A percentile compares a stretch with the other conserved stretches of the same genome.
These are phyloP conservation scores for Hygrophorus pudorinus DNA, from an alignment of 768 basidiomycete species.

Conservation along the genomic window DNA sequence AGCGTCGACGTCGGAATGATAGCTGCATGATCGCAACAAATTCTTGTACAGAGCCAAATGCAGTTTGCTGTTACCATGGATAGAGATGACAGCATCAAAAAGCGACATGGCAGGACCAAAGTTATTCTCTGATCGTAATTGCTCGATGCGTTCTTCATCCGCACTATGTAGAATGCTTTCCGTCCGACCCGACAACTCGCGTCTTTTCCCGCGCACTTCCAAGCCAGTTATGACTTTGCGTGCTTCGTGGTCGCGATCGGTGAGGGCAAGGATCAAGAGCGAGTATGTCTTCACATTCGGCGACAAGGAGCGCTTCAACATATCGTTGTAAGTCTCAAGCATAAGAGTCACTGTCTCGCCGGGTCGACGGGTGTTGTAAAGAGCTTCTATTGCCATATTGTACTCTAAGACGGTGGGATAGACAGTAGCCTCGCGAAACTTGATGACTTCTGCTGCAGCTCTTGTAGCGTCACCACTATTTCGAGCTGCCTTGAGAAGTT, in stretches of 20 bases:
- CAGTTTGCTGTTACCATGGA: slow-evolving; percentile 22
- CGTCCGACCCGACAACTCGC: slow-evolving; percentile 17
- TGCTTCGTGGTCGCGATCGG: slow-evolving; percentile 60
- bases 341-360: slow-evolving; percentile 50
- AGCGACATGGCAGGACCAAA: slow-evolving; percentile 62
- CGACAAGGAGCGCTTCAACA: slow-evolving; percentile 49
- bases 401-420: slow-evolving; percentile 41
- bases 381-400: slow-evolving; percentile 50
- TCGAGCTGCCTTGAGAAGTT: slow-evolving; percentile 18
- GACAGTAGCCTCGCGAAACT: slow-evolving; percentile 19
- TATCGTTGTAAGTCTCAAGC: slow-evolving; percentile 60
- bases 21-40: slow-evolving; percentile 55
- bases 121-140: slow-evolving; percentile 55
- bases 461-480: slow-evolving; percentile 15
- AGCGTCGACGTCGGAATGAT: slow-evolving; percentile 43
- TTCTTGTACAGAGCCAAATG: slow-evolving; percentile 32
- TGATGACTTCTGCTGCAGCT: slow-evolving; percentile 26
- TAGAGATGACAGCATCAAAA: slow-evolving; percentile 49
- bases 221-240: slow-evolving; percentile 31
- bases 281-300: slow-evolving; percentile 60
- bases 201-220: slow-evolving; percentile 30
- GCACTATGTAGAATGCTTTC: slow-evolving; percentile 12
- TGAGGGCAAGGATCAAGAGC: slow-evolving; percentile 50
- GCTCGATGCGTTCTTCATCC: slow-evolving; percentile 29
- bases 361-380: slow-evolving; percentile 32